These are phyloP conservation scores for Fusarium keratoplasticum DNA, from an alignment of 2,329 filamentous ascomycete genomes.

Conservation along the genomic window DNA sequence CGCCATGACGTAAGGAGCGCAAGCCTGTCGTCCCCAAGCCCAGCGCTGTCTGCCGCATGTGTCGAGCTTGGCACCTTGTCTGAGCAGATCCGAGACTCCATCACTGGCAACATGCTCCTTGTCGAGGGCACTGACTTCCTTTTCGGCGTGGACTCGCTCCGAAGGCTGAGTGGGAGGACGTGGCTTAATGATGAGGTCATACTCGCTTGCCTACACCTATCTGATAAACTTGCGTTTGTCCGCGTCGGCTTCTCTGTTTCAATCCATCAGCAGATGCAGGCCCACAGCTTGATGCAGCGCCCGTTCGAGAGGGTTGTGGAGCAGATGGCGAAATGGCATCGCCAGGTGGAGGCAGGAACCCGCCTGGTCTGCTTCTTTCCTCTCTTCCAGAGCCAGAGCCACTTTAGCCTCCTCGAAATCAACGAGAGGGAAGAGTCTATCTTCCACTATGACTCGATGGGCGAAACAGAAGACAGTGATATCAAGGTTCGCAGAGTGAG, in stretches of 20 bases:
- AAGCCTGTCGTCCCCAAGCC: background rate
- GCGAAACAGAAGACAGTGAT: background rate
- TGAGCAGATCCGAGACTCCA: background rate
- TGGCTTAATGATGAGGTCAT: background rate
- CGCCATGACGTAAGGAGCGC: background rate
- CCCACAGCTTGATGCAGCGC: background rate
- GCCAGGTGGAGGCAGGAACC: background rate
- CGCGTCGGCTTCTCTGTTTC: slow-evolving; percentile 18
- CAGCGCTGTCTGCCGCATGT: background rate
- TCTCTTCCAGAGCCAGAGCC: background rate
- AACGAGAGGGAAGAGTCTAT: background rate
- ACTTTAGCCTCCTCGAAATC: slow-evolving; percentile 2
- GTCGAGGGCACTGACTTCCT: background rate
- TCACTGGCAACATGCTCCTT: background rate
- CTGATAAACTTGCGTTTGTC: slow-evolving; percentile 13
- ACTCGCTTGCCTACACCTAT: slow-evolving; percentile 20
- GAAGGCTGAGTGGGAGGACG: background rate
- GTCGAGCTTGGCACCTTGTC: background rate
- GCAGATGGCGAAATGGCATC: slow-evolving; percentile 8
- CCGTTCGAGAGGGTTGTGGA: slow-evolving; percentile 11
- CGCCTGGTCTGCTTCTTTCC: background rate
- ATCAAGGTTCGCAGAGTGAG: background rate
- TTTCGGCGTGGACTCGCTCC: background rate
- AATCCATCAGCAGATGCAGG: slow-evolving; percentile 5
- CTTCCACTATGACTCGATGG: background rate